These are phyloP conservation scores for Iberis pinnata DNA, from an alignment of 345 rosid genomes.

Conservation along the genomic window DNA sequence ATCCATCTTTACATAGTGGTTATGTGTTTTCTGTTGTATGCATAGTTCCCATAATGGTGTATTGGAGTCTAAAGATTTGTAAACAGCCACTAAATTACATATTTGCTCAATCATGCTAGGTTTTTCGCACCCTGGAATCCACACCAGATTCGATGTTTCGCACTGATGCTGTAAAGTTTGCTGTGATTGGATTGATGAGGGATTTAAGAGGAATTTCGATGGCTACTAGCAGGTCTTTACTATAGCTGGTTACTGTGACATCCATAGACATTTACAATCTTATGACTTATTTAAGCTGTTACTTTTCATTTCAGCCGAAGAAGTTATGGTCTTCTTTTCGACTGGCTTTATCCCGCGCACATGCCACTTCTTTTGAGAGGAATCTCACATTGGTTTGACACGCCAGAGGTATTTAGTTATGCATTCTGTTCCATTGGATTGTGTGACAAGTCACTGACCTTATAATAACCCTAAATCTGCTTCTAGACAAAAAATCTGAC, in stretches of 20 bases:
- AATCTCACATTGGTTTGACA: constrained; percentile 89
- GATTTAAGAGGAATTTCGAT: constrained; percentile 95
- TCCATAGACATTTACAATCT: constrained; percentile 11
- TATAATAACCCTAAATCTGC: constrained; percentile 7
- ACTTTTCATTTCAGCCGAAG: constrained; percentile 61
- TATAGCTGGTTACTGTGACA: constrained; percentile 12
- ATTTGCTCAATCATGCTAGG: constrained; percentile 41
- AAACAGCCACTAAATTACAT: constrained; percentile 5
- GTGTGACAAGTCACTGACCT: constrained; percentile 1
- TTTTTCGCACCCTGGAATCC: constrained; percentile 72
- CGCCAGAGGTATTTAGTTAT: constrained; percentile 72
- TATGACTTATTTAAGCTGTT: constrained; percentile 9
- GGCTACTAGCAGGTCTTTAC: constrained; percentile 83
- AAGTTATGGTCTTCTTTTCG: constrained; percentile 87
- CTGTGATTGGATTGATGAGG: constrained; percentile 89
- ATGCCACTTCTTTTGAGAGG: constrained; percentile 91
- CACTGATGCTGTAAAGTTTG: constrained; percentile 83
- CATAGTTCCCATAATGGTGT: not conserved
- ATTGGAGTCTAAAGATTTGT: not conserved
- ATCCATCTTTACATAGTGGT: constrained; percentile 9
- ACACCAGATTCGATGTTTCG: constrained; percentile 87
- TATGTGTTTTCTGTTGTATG: constrained; percentile 6
- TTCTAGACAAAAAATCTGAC: not conserved
- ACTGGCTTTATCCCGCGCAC: constrained; percentile 96
- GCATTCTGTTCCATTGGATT: constrained; percentile 13